Conservation (phyloP, 2,329 filamentous ascomycete species). For the Pseudogymnoascus sp. region DNA sequence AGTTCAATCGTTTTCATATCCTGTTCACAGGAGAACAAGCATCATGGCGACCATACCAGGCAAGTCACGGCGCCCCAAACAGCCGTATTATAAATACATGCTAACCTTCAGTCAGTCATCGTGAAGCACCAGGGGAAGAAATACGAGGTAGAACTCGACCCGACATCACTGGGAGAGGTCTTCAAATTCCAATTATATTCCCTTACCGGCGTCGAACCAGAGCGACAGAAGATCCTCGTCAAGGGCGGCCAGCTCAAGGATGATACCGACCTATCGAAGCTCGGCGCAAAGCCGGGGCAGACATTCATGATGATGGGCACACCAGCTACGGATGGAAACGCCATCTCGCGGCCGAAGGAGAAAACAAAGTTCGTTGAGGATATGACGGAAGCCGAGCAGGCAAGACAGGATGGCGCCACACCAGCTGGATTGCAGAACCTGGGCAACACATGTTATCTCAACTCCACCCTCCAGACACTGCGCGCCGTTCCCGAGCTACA, state of each 20-base stretch:
- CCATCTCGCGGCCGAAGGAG: constrained; percentile 68
- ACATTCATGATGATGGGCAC: constrained; percentile 96
- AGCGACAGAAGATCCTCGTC: constrained; percentile 91
- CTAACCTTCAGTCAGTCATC: constrained; percentile 53
- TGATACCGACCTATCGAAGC: constrained; percentile 77
- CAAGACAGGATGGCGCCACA: constrained; percentile 73
- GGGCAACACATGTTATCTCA: constrained; percentile 97
- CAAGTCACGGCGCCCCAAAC: constrained; percentile 18
- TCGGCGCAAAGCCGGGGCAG: constrained; percentile 81
- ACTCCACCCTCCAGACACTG: constrained; percentile 91
- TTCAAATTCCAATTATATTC: constrained; percentile 96
- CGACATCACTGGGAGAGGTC: constrained; percentile 75
- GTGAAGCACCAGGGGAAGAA: constrained; percentile 95
- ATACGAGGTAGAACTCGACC: constrained; percentile 88
- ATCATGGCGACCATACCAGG: constrained; percentile 32
- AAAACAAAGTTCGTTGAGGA: constrained; percentile 87
- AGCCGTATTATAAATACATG: constrained; percentile 2
- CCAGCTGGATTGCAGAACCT: constrained; percentile 86
- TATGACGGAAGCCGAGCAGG: constrained; percentile 91
- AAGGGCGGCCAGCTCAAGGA: constrained; percentile 95
- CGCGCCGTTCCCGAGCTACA: constrained; percentile 87
- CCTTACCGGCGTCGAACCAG: constrained; percentile 89
- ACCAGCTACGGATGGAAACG: constrained; percentile 58
- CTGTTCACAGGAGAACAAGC: constrained; percentile 12
- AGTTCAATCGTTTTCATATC: background rate